phyloP scores from a whole-genome alignment of 108 stramenopile species.

The Epipyxis sp. region DNA sequence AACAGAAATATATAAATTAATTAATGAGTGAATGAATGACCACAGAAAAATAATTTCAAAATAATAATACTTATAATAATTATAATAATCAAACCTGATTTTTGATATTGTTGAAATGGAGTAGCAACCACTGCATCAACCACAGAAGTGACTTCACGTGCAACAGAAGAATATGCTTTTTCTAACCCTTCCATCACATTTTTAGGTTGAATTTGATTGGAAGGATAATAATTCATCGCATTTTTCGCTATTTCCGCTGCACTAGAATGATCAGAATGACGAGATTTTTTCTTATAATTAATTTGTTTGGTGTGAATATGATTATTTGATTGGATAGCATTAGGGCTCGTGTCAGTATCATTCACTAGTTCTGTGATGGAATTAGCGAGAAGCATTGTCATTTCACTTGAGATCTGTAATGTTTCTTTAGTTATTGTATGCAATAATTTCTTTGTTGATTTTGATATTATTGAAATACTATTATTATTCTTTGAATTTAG shows the following conservation, averaged over 20 bases:
- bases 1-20: too few species aligned
- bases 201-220: background rate
- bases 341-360: too few species aligned
- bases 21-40: too few species aligned
- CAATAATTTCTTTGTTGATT: background rate
- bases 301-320: too few species aligned
- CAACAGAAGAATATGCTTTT: background rate
- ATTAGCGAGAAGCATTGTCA: conserved; percentile 1
- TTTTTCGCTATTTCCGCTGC: too few species aligned
- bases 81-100: background rate
- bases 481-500: too few species aligned
- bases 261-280: too few species aligned
- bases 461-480: background rate
- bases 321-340: too few species aligned
- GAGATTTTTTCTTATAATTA: too few species aligned
- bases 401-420: conserved; percentile 4
- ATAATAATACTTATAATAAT: too few species aligned
- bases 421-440: background rate
- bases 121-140: conserved; percentile 10
- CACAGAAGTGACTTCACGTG: background rate
- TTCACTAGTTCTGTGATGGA: conserved; percentile 9
- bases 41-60: too few species aligned
- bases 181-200: background rate
- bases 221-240: too few species aligned
- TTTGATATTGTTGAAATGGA: conserved; percentile 3